Evolutionary conservation across 2,329 filamentous ascomycete species (phyloP), one percentile per base, ranked within the genome.

Genomic region (Cladorrhinum sp.): DNA sequence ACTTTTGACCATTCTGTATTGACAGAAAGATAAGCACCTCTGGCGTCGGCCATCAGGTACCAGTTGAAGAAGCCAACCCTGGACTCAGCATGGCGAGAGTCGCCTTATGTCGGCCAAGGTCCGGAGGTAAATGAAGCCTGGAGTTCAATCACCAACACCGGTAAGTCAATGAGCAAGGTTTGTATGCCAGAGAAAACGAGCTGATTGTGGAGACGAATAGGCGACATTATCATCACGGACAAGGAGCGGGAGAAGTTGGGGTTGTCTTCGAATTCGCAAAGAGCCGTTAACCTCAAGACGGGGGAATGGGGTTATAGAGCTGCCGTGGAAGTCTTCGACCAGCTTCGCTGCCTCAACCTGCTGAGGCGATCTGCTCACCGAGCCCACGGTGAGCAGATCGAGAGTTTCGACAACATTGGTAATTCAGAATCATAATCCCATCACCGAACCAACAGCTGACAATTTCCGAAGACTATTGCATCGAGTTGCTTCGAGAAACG

Each of bases 231-330:
- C 79, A 81, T 87, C 55, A 79, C 79, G 0, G 73, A 77, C 22
- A 74, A 78, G 5, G 83, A 86, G 66, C 78, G 85, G 25, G 71
- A 78, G 45, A 78, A 78, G 22, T 77, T 87, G 0, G 78, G 79
- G 3, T 73, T 81, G 3, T 81, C 84, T 63, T 79, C 80, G 1
- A 72, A 78, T 22, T 82, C 81, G 0, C 74, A 86, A n/a, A 80
- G 79, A 66, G 79, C 85, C 63, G 81, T 78, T 9, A 75, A 86
- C 64, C 80, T 83, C 4, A 75, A 74, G 50, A 84, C 84, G 1
- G 85, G 83, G 18, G 76, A 81, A 59, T 77, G 79, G 38, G 84
- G 84, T 0, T 87, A 85, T 65, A 77, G 84, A n/a, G 83, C 84
- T 0, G 84, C 80, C 0, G 72, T 85, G 2, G 81, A 85, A 66